Conservation (phyloP, 306 rosid species). For the Vachellia collinsii region DNA sequence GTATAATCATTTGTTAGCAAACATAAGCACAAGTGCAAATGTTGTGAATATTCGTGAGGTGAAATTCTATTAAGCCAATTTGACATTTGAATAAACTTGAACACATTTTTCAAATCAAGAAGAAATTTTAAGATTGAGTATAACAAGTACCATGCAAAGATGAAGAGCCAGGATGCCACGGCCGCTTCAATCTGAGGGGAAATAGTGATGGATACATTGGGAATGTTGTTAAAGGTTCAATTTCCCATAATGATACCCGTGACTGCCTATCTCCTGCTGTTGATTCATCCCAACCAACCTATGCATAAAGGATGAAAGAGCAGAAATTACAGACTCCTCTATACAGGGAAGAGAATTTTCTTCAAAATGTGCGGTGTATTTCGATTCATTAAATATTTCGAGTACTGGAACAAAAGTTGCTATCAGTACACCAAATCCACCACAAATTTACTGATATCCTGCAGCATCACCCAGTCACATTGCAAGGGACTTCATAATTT, state of each 20-base stretch:
- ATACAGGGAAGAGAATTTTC: background rate
- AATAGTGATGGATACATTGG: conserved; percentile 91
- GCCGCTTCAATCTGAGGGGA: conserved; percentile 88
- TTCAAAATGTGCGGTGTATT: conserved; percentile 1
- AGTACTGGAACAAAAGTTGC: background rate
- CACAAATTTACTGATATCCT: background rate
- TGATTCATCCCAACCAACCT: conserved; percentile 98
- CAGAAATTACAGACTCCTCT: background rate
- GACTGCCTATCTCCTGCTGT: conserved; percentile 93
- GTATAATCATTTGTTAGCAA: background rate
- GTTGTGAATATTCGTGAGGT: background rate
- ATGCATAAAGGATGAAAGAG: conserved; percentile 35
- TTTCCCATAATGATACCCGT: conserved; percentile 91
- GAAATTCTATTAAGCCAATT: background rate
- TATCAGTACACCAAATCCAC: background rate
- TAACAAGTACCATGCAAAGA: conserved; percentile 65
- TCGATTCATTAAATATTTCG: background rate
- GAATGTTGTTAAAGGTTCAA: conserved; percentile 89
- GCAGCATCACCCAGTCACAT: background rate
- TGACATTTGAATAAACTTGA: conserved; percentile 14
- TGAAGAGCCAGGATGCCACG: conserved; percentile 90
- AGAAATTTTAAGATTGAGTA: conserved; percentile 1
- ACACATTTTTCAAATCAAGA: background rate
- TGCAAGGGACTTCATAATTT: background rate
- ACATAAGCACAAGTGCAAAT: background rate